Conservation (phyloP, 2,329 filamentous ascomycete genomes). For the Phoma herbarum region DNA sequence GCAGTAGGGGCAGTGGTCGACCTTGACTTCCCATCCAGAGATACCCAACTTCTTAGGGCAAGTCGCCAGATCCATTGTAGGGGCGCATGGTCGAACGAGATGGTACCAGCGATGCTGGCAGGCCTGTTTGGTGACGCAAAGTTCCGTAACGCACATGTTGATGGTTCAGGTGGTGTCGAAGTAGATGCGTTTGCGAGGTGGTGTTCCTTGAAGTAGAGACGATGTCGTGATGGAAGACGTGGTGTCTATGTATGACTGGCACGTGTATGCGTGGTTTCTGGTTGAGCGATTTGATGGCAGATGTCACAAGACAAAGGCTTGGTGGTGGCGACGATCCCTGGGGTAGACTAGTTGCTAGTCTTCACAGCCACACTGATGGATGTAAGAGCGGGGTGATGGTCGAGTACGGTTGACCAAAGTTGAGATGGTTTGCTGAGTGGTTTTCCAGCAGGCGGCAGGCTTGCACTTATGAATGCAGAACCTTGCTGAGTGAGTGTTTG, state of each 20-base stretch:
- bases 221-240: constrained; percentile 38
- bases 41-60: constrained; percentile 57
- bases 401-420: constrained; percentile 15
- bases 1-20: constrained; percentile 60
- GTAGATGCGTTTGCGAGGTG: constrained; percentile 31
- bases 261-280: constrained; percentile 16
- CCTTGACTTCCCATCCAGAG: constrained; percentile 60
- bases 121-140: constrained; percentile 57
- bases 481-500: constrained; percentile 16
- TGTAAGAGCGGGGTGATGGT: constrained; percentile 19
- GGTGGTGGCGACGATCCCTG: constrained; percentile 33
- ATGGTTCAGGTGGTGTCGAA: constrained; percentile 37
- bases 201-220: constrained; percentile 35
- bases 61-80: constrained; percentile 57
- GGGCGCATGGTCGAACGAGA: constrained; percentile 55
- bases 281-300: constrained; percentile 13
- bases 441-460: constrained; percentile 23
- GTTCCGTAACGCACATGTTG: constrained; percentile 60
- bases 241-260: constrained; percentile 14
- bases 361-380: constrained; percentile 30
- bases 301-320: constrained; percentile 31
- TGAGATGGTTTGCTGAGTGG: constrained; percentile 18
- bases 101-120: constrained; percentile 62
- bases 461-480: constrained; percentile 33
- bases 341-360: constrained; percentile 30